phyloP scores from a whole-genome alignment of 179 eudicot species.

The Spergularia azorica region DNA sequence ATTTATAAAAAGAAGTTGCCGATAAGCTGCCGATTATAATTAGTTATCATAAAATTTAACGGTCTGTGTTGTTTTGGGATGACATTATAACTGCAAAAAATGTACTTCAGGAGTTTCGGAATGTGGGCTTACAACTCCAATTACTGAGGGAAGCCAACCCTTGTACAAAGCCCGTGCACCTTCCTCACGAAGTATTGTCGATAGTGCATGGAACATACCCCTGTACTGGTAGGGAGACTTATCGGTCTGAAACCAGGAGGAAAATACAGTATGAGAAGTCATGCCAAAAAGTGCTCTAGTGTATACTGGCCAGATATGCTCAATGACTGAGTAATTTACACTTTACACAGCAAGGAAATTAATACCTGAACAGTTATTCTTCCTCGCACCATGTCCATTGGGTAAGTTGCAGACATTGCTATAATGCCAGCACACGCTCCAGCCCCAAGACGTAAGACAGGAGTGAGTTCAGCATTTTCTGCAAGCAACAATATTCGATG shows the following conservation, averaged over 20 bases:
- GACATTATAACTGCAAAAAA: too few species aligned
- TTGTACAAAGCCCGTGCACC: conserved; percentile 92
- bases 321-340: not conserved
- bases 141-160: conserved; percentile 99
- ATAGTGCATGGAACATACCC: conserved; percentile 91
- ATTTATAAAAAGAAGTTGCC: too few species aligned
- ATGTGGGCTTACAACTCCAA: conserved; percentile 70
- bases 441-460: conserved; percentile 85
- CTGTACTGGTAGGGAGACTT: conserved; percentile 86
- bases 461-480: conserved; percentile 90
- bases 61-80: too few species aligned
- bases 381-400: conserved; percentile 98
- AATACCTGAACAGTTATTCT: conserved; percentile 92
- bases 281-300: too few species aligned
- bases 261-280: too few species aligned
- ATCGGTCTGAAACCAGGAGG: conserved; percentile 54
- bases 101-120: too few species aligned
- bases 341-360: too few species aligned
- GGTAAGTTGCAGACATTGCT: conserved; percentile 98
- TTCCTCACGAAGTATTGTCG: conserved; percentile 80
- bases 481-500: conserved; percentile 14
- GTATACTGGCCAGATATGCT: too few species aligned
- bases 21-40: too few species aligned
- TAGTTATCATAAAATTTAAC: too few species aligned
- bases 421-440: conserved; percentile 98